Evolutionary conservation across 768 basidiomycete species (phyloP), one percentile per base, ranked within the genome.

Genomic region (Mycena polygramma): DNA sequence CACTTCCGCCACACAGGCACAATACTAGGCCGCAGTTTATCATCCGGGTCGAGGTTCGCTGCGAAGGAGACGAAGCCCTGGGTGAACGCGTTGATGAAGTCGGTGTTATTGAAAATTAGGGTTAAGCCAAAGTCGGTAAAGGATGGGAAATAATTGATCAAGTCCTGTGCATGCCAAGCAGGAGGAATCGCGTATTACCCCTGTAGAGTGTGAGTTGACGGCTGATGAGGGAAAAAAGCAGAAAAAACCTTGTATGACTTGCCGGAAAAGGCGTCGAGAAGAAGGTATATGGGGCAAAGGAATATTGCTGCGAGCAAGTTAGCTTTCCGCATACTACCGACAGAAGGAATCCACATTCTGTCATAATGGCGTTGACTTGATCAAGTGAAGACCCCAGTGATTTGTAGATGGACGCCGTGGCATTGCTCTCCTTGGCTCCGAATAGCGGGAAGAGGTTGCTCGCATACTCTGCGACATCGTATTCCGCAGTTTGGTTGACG

Each of bases 61-160:
- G 66, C 71, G 58, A 77, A 66, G 4, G 76, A 66, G 57, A 76
- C 54, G 69, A 80, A 79, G 0, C 73, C 71, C 35, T 76, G 60
- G 1, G 61, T 43, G 60, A 81, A 81, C 0, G 80, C 76, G 0
- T 66, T 74, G 54, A 75, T 66, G 69, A 82, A 80, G 2, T 22
- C 77, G 65, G 36, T 59, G 60, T 75, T 59, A 41, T 59, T 59
- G 19, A 19, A 59, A 26, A 35, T 59, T 22, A 59, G 41, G 22
- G 43, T 9, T 2, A 6, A 4, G 45, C 35, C n/a, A 17, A 59
- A 59, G 1, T 10, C 58, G 19, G 41, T 54, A 43, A 17, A 46
- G 1, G 45, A 46, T 6, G 45, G 45, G 45, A 46, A 46, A 46
- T 46, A 46, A 46, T 46, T 17, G 45, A 46, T 46, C 15, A 46